A percentile compares a stretch with the other conserved stretches of the same genome.
These are phyloP conservation scores for Aspergillus unguis DNA, from an alignment of 2,329 filamentous ascomycete species.

Conservation along the genomic window DNA sequence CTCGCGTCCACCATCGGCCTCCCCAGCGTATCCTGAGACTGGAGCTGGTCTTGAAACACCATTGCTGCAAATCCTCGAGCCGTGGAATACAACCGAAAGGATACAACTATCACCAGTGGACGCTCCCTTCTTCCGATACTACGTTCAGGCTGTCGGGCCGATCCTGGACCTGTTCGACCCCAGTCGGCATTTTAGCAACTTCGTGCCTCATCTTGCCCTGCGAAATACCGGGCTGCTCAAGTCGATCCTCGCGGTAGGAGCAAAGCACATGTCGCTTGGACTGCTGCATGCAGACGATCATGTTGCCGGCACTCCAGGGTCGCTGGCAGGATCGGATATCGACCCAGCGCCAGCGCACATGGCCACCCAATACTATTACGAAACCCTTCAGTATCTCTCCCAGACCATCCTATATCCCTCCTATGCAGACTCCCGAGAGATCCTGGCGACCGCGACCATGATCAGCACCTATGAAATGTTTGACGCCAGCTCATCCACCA, in stretches of 20 bases:
- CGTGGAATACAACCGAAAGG: slow-evolving; percentile 15
- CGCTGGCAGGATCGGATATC: background rate
- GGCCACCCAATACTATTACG: slow-evolving; percentile 55
- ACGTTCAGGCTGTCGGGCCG: slow-evolving; percentile 13
- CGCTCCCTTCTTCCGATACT: slow-evolving; percentile 10
- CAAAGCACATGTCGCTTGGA: slow-evolving; percentile 12
- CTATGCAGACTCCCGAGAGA: slow-evolving; percentile 53
- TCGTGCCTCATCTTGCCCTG: slow-evolving; percentile 12
- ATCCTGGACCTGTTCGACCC: slow-evolving; percentile 20
- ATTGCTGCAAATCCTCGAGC: background rate
- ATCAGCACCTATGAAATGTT: slow-evolving; percentile 26
- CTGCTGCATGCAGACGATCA: background rate
- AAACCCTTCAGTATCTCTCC: slow-evolving; percentile 60
- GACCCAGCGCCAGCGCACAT: slow-evolving; percentile 7
- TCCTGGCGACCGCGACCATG: slow-evolving; percentile 24
- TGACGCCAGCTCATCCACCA: slow-evolving; percentile 42
- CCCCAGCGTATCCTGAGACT: background rate
- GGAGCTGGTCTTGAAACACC: no score
- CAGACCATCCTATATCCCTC: slow-evolving; percentile 55
- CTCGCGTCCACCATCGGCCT: slow-evolving; percentile 9
- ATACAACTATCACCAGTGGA: slow-evolving; percentile 11
- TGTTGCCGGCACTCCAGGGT: background rate
- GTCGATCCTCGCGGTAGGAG: slow-evolving; percentile 8
- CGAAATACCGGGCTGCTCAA: slow-evolving; percentile 13
- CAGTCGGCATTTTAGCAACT: slow-evolving; percentile 16